Base-by-base conservation (phyloP, 192 early-diverging fungal genomes). In the Backusella tarrabulga region DNA sequence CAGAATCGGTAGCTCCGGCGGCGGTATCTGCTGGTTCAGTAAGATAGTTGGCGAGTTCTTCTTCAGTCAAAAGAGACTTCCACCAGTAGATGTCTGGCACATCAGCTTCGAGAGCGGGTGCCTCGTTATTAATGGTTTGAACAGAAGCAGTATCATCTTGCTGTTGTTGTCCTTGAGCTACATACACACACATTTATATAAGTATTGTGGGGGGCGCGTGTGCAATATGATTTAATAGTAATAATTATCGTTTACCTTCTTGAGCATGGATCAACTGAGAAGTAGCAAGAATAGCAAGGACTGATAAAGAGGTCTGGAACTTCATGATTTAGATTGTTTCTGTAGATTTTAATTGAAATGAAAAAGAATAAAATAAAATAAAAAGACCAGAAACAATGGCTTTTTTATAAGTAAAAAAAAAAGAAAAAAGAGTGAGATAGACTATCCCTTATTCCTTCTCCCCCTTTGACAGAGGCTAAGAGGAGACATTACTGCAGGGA, bases 41-140 rank as follows among this genome's bases (percentile, higher is more conserved):
- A 32, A 72, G 42, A 34, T 72, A 72, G 14, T 32, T 26, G 6
- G 40, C 3, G 23, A 72, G 21, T 7, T 72, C 26, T 8, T 72
- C 71, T 1, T 41, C 42, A 34, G 2, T 44, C 29, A 72, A 32
- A 50, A 72, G 40, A 72, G 71, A 23, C 40, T 72, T 72, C 71
- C 71, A 72, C 71, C 71, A 72, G 17, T 72, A 72, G 29, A 72
- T 72, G 46, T 72, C 71, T 21, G 71, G 67, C 5, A 68, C 19
- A 26, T 44, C 26, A 34, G 70, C 1, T 44, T 40, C 15, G 3
- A 4, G 15, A 46, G 26, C 42, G 42, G 42, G 70, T 26, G 42
- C 42, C 29, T 19, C 21, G 15, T 19, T 21, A 26, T 40, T 21
- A 29, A 26, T 12, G 9, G 21, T 60, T 11, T 60, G 56, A 23